A percentile compares a stretch with the other conserved stretches of the same genome.
Conservation (phyloP, 2,329 filamentous ascomycete genomes). For the Juglanconis sp. region DNA sequence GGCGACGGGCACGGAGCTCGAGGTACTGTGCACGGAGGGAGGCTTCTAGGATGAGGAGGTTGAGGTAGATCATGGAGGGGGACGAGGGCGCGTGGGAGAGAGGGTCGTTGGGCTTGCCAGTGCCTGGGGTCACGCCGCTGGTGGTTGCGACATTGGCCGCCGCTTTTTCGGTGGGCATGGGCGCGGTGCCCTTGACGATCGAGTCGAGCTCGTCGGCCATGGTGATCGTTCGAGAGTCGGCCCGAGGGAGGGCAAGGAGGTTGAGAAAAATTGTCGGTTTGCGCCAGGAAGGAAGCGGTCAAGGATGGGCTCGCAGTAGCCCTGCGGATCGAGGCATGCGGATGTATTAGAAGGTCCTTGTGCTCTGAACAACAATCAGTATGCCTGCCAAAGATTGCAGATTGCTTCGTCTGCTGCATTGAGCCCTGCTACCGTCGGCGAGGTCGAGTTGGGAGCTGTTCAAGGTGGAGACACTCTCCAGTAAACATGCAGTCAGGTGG, state of each 20-base stretch:
- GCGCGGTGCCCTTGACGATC: slow-evolving; percentile 80
- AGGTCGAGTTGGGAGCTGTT: not conserved
- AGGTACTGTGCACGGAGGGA: slow-evolving; percentile 92
- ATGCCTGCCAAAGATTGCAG: not conserved
- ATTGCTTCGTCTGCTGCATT: not conserved
- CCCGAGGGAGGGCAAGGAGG: not conserved
- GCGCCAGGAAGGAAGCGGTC: not conserved
- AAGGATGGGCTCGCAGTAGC: not conserved
- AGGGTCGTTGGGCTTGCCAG: slow-evolving; percentile 60
- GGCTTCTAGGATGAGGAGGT: slow-evolving; percentile 93
- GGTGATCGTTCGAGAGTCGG: slow-evolving; percentile 15
- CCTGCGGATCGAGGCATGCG: not conserved
- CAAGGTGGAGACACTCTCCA: not conserved
- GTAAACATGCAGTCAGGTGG: not conserved
- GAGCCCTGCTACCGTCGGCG: not conserved
- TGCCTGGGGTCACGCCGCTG: slow-evolving; percentile 41
- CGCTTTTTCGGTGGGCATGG: slow-evolving; percentile 57
- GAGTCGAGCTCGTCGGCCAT: slow-evolving; percentile 76
- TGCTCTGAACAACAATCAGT: not conserved
- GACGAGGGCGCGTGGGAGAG: slow-evolving; percentile 81
- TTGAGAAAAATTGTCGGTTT: not conserved
- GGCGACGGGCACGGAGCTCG: slow-evolving; percentile 78
- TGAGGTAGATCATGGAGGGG: slow-evolving; percentile 95
- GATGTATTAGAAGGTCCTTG: not conserved
- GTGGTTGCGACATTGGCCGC: slow-evolving; percentile 41